Conservation (phyloP, 1,284 basidiomycete species). For the Waitea zeae region DNA sequence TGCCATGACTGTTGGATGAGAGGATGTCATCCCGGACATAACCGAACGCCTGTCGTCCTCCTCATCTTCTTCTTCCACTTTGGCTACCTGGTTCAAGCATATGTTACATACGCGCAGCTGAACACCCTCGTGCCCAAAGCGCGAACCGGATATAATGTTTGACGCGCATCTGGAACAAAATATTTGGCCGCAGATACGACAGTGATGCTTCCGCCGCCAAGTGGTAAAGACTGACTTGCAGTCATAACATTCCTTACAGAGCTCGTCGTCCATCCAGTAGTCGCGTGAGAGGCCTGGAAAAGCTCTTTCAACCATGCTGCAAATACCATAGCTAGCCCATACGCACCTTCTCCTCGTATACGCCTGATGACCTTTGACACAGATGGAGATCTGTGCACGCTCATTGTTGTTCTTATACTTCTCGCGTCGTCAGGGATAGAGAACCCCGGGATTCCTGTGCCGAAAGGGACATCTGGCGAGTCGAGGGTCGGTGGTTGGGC, state of each 20-base stretch:
- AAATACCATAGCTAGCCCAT: too few species aligned
- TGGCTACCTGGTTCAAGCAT: conserved; percentile 81
- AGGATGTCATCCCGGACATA: too few species aligned
- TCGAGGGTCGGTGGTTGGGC: conserved; percentile 35
- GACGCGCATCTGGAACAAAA: conserved; percentile 92
- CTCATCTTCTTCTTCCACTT: conserved; percentile 59
- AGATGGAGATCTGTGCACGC: conserved; percentile 57
- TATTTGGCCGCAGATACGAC: conserved; percentile 85
- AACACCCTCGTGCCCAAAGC: conserved; percentile 88
- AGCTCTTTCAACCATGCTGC: conserved; percentile 8
- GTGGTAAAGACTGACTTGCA: conserved; percentile 85
- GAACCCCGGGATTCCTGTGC: conserved; percentile 68
- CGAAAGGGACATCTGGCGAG: conserved; percentile 36
- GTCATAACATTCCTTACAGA: conserved; percentile 90
- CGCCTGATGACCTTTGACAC: conserved; percentile 81
- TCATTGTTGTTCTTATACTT: conserved; percentile 57
- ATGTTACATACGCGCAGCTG: conserved; percentile 89
- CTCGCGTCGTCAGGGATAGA: conserved; percentile 70
- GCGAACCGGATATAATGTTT: conserved; percentile 91
- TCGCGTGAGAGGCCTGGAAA: conserved; percentile 58
- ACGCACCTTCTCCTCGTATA: conserved; percentile 68
- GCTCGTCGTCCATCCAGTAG: conserved; percentile 97
- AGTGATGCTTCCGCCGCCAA: conserved; percentile 90
- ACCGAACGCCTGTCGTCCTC: conserved; percentile 71
- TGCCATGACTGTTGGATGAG: too few species aligned